Base-by-base conservation (phyloP, 1,139 yeast genomes). In the Meyerozyma guilliermondii region DNA sequence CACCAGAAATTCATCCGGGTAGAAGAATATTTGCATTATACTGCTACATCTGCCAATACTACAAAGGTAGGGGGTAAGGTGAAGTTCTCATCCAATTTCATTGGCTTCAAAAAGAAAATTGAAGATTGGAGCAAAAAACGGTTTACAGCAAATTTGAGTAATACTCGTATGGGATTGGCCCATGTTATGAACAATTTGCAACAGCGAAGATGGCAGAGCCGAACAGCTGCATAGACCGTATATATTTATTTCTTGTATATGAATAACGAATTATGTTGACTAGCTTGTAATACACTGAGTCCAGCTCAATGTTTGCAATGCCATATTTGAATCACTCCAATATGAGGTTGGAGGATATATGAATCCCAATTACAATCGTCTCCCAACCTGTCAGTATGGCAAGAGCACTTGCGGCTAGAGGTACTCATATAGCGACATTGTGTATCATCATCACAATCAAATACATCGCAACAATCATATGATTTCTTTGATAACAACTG, bases 91-190 rank as follows among this genome's bases (percentile, higher is more conserved):
- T 81, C 91, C 35, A 87, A 87, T 43, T 81, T 87, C 54, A 45
- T 68, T 43, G 87, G 88, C 1, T 72, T 89, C 54, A 83, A 80
- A 55, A 80, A 80, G 56, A 72, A 81, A 49, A 87, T 91, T 43
- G 98, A 91, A 62, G 71, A 73, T 38, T 89, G 96, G 96, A 82
- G 95, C 39, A 81, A 80, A 53, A 71, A 71, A 29, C 76, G 76
- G 56, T 88, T 91, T 57, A 71, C 80, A 38, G 81, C 81, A 43
- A 86, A 89, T 59, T 66, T 87, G 49, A 68, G 66, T 44, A 79
- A 78, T 50, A 81, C 92, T 17, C 73, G 88, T 46, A 70, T 78
- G 45, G 96, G 96, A 2, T 76, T 91, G 75, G 70, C 78, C 40
- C 80, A 76, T 59, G 96, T 88, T 18, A 85, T 91, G 89, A 81